Conservation (phyloP, 331 rosid species). For the Quercus phellos region DNA sequence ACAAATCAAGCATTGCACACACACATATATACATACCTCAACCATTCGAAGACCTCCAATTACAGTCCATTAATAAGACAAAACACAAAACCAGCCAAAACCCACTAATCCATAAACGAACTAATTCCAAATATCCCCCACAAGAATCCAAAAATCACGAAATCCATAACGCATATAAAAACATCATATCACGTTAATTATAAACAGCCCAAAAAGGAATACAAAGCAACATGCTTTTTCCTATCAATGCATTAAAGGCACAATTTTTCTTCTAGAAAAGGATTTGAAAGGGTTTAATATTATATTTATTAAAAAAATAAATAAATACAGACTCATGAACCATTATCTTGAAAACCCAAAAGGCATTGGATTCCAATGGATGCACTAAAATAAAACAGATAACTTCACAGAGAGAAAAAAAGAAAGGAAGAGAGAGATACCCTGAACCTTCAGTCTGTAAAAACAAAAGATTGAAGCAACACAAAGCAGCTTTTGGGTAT, state of each 20-base stretch:
- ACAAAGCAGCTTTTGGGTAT: background rate
- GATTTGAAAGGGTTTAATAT: background rate
- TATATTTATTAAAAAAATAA: background rate
- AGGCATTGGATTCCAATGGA: background rate
- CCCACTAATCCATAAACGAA: background rate
- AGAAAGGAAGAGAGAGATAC: background rate
- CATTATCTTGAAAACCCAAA: background rate
- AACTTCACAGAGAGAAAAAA: background rate
- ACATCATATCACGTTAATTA: background rate
- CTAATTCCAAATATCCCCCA: background rate
- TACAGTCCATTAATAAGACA: background rate
- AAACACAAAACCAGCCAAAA: background rate
- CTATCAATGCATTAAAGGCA: background rate
- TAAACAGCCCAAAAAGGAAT: background rate
- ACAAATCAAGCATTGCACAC: background rate
- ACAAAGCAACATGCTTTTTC: background rate
- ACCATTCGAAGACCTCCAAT: background rate
- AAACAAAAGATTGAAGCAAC: background rate
- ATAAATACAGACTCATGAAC: background rate
- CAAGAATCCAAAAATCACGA: background rate
- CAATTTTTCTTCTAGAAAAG: background rate
- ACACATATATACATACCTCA: constrained; percentile 1
- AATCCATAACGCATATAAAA: background rate
- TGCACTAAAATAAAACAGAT: background rate
- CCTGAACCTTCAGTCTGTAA: background rate